Base-by-base conservation (phyloP, 2,329 filamentous ascomycete species). In the Ambrosiella xylebori region DNA sequence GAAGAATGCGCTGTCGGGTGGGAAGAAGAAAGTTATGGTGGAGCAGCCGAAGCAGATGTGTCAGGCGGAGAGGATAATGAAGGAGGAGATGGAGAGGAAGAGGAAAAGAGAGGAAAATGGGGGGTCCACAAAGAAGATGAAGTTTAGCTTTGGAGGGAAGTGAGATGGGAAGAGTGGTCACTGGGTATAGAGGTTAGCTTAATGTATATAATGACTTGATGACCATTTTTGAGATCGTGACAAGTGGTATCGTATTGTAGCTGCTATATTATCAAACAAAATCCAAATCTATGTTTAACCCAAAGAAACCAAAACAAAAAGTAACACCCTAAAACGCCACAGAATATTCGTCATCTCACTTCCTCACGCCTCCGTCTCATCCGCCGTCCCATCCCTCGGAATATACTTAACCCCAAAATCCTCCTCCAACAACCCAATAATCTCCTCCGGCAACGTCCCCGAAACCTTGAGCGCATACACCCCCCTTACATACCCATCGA, bases 381-480 rank as follows among this genome's bases (percentile, higher is more conserved):
- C 47, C 47, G 8, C 12, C 15, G 8, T 19, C 8, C 45, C 45
- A n/a, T 38, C 79, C 65, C 69, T 84, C 77, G 82, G 82, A 62
- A 85, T 82, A 63, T 85, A 84, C 67, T 76, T 75, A 68, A 83
- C 73, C 65, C 80, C 73, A 61, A 77, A 77, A 66, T 84, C 80
- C 59, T 84, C 79, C 66, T 83, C 78, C 59, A 85, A 71, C 50
- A 74, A 72, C 19, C 74, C 72, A 51, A 79, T 71, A 45, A 85
- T 75, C 61, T 86, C 82, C 63, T 85, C 81, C 4, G 82, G 81
- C 60, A 85, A 70, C 67, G 87, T 81, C 15, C 93, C 93, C 38
- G 86, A 88, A 27, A 98, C 93, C 73, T 97, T 96, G 58, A 89
- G 86, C 15, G 93, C 93, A 72, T 98, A 98, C 59, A 94, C 83